Evolutionary conservation across 352 stramenopile species (phyloP).

Genomic region (Phytophthora crassamura): DNA sequence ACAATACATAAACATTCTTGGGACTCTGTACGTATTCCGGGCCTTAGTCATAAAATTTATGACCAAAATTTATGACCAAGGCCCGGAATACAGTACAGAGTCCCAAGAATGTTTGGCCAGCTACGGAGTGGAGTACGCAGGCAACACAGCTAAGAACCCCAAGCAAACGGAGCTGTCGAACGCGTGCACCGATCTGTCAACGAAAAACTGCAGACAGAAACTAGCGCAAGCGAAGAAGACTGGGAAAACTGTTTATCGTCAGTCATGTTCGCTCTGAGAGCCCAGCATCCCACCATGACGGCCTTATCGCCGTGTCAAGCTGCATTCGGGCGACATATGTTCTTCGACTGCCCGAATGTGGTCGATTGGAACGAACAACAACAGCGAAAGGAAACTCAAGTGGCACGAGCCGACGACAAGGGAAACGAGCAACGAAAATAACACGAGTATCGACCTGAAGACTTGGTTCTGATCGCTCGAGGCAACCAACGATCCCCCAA

Average conservation of each 20-base stretch:
- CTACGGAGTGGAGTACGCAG: not conserved
- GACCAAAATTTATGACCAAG: slow-evolving; percentile 9
- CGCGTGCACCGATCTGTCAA: not conserved
- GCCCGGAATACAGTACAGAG: not conserved
- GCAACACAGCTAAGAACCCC: not conserved
- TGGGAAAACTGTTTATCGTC: slow-evolving; percentile 15
- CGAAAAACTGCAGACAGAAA: slow-evolving; percentile 4
- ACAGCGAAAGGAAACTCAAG: not conserved
- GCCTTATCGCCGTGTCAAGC: slow-evolving; percentile 3
- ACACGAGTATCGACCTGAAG: slow-evolving; percentile 5
- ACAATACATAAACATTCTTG: too few relatives aligned
- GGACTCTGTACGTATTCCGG: too few relatives aligned
- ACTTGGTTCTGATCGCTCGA: slow-evolving; percentile 1
- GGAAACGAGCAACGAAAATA: not conserved
- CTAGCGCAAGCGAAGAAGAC: not conserved
- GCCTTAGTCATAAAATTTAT: too few relatives aligned
- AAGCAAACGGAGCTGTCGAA: not conserved
- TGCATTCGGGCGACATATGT: slow-evolving; percentile 13
- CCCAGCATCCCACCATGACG: not conserved
- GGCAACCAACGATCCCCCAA: not conserved
- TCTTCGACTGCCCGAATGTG: not conserved
- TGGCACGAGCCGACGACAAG: not conserved
- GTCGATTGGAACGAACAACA: slow-evolving; percentile 10
- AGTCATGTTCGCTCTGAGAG: not conserved
- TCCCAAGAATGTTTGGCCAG: not conserved